phyloP scores from a whole-genome alignment of 495 filamentous ascomycete species.

The Glonium stellatum region DNA sequence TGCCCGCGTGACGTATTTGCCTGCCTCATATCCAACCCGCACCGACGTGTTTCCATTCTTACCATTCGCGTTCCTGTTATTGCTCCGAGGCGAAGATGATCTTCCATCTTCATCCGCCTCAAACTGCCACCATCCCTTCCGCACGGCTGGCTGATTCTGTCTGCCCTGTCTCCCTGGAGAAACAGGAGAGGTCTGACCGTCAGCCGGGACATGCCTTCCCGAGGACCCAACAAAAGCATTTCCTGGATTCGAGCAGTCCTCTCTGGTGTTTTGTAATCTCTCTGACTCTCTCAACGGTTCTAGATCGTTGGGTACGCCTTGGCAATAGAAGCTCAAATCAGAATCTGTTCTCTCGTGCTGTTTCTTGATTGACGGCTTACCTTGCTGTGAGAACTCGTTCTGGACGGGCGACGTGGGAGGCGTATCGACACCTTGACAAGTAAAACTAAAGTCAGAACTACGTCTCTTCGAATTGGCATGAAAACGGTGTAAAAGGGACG shows the following conservation, averaged over 20 bases:
- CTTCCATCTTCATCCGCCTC: neutral
- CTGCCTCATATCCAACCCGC: neutral
- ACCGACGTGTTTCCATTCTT: neutral
- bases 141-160: neutral
- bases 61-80: neutral
- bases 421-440: conserved; percentile 11
- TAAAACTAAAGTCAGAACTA: conserved; percentile 20
- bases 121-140: neutral
- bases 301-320: neutral
- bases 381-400: neutral
- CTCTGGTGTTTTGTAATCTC: neutral
- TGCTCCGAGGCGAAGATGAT: neutral
- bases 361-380: neutral
- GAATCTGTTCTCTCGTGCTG: neutral
- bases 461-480: neutral
- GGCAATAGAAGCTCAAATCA: neutral
- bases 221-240: neutral
- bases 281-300: neutral
- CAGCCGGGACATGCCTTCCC: neutral
- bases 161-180: neutral
- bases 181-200: neutral
- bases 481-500: neutral
- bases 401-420: neutral
- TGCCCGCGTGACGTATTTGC: neutral
- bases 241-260: neutral